Conservation (phyloP, 495 filamentous ascomycete genomes). For the Aspergillus funiculosus region DNA sequence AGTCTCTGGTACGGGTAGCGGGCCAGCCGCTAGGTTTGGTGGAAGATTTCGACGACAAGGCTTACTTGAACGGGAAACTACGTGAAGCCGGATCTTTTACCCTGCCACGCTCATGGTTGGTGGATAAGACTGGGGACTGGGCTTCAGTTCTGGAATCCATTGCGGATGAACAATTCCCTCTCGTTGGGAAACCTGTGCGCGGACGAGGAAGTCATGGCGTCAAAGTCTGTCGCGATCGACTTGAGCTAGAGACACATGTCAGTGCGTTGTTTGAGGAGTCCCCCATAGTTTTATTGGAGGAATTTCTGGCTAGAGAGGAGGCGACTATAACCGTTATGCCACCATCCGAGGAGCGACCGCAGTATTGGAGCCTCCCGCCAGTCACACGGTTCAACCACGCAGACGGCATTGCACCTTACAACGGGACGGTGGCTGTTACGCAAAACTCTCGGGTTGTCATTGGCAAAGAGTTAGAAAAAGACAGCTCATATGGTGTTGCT, state of each 20-base stretch:
- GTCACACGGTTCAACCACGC: conserved; percentile 35
- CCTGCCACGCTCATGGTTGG: conserved; percentile 20
- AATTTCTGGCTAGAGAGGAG: conserved; percentile 37
- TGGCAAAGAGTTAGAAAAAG: conserved; percentile 16
- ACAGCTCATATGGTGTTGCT: conserved; percentile 15
- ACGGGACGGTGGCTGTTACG: conserved; percentile 30
- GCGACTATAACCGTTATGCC: conserved; percentile 40
- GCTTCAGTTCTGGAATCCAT: too few relatives aligned
- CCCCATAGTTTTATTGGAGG: conserved; percentile 30
- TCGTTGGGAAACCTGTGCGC: conserved; percentile 32
- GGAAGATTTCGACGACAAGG: conserved; percentile 37
- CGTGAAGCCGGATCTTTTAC: conserved; percentile 14
- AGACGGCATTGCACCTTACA: conserved; percentile 32
- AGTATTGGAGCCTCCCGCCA: conserved; percentile 31
- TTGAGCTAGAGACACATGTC: conserved; percentile 24
- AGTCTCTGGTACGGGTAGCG: conserved; percentile 21
- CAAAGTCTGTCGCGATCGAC: conserved; percentile 23
- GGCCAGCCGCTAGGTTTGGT: conserved; percentile 36
- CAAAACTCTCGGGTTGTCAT: conserved; percentile 26
- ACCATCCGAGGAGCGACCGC: conserved; percentile 15
- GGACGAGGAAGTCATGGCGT: conserved; percentile 30
- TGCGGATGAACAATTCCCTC: conserved; percentile 21
- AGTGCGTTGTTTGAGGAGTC: conserved; percentile 23
- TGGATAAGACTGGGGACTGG: too few relatives aligned
- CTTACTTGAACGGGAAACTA: conserved; percentile 31